These are phyloP conservation scores for Populus tomentosa DNA, from an alignment of 441 rosid genomes.

Conservation along the genomic window DNA sequence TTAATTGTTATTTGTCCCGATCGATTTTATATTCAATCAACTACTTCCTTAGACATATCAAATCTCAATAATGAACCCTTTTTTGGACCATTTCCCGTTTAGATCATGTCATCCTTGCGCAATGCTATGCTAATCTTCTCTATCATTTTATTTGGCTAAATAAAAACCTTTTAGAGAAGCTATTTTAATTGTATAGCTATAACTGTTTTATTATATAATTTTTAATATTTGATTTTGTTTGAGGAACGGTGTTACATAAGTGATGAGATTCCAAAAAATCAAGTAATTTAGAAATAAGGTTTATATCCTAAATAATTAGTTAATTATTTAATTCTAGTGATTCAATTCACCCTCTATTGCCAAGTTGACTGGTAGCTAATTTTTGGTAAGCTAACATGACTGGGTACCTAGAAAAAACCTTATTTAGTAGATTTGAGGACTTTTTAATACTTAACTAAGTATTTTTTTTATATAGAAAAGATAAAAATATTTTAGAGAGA, in stretches of 20 bases:
- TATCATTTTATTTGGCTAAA: background rate
- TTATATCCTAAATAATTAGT: accelerated
- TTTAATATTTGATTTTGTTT: no score
- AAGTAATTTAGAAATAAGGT: no score
- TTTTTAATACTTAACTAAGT: no score
- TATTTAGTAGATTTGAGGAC: no score
- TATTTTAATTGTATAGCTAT: background rate
- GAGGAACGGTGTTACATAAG: background rate
- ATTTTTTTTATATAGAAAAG: no score
- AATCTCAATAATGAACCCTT: background rate
- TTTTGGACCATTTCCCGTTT: background rate
- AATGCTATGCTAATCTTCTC: background rate
- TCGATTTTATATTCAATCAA: background rate
- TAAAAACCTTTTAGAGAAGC: no score
- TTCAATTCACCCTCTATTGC: accelerated
- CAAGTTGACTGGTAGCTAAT: no score
- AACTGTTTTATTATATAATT: no score
- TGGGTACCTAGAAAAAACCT: no score
- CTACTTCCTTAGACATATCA: background rate
- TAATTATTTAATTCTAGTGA: no score
- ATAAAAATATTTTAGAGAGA: no score
- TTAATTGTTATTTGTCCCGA: background rate
- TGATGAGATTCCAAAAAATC: background rate
- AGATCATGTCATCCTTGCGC: background rate
- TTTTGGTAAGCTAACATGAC: accelerated